Conservation (phyloP, 495 filamentous ascomycete species). For the Viridothelium virens region DNA sequence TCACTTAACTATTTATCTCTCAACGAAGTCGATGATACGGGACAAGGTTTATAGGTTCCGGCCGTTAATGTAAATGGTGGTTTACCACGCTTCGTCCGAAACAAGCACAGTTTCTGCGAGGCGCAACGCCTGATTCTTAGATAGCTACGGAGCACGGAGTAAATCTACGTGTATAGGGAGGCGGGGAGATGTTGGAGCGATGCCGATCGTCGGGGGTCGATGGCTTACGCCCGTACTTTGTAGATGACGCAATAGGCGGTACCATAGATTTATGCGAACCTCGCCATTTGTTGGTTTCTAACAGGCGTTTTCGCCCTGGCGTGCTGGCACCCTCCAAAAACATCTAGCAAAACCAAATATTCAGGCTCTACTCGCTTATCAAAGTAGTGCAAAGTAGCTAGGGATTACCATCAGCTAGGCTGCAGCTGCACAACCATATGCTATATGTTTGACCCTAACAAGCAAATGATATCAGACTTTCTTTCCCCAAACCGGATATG, state of each 20-base stretch:
- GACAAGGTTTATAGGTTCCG: background rate
- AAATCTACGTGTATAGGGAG: background rate
- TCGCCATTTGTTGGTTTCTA: background rate
- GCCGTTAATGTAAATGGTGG: background rate
- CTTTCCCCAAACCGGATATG: too few species aligned
- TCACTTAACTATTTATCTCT: conserved; percentile 6
- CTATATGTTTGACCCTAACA: too few species aligned
- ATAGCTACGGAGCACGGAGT: background rate
- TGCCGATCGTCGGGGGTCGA: background rate
- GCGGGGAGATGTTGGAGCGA: background rate
- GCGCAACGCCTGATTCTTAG: too few species aligned
- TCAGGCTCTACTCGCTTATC: too few species aligned
- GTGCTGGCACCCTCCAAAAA: background rate
- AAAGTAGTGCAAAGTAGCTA: too few species aligned
- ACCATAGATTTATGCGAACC: background rate
- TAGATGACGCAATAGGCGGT: too few species aligned
- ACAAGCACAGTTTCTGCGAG: too few species aligned
- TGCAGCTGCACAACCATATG: too few species aligned
- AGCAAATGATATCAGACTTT: too few species aligned
- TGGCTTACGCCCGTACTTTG: background rate
- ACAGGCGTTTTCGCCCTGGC: background rate
- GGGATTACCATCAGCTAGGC: too few species aligned
- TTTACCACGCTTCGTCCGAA: background rate
- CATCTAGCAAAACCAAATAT: too few species aligned
- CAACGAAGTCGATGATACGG: background rate